Base-by-base conservation (phyloP, 306 rosid species). In the Ammopiptanthus mongolicus region DNA sequence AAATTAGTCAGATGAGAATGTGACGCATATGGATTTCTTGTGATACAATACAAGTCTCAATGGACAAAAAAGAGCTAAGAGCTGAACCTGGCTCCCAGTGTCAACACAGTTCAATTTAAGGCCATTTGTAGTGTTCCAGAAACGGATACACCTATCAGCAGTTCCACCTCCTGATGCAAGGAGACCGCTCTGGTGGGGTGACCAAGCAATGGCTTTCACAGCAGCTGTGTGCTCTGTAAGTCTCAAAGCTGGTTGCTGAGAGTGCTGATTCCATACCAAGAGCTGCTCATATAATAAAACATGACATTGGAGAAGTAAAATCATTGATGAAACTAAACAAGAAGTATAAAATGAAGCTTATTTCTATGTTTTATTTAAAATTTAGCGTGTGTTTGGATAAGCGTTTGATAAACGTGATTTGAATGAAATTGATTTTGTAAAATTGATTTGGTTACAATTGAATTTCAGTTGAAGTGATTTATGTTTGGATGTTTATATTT, bases 151-250 rank as follows among this genome's bases (percentile, higher is more conserved):
- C 85, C 98, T 80, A 81, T 96, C 99, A 5, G 99, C 98, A n/a
- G 99, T 96, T 67, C 99, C 99, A 14, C 99, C 99, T 1, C 99
- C 99, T 9, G 99, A 96, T 19, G 94, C 99, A 13, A 96, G 97
- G 75, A 96, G 94, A 73, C 88, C 41, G n/a, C 81, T 89, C 78
- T 96, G 99, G 72, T 96, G 99, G 39, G 99, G 98, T 17, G 99
- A 96, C 99, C 99, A 96, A 58, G 97, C 88, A 22, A 96, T 96
- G 81, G 99, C 99, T 86, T 96, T 96, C 50, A 96, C 98, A 1
- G 99, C 99, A 34, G 99, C 99, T 3, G 93, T 96, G 79, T 96
- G 99, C 77, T 96, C 97, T 0, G 97, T 96, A 5, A 96, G 87
- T 57, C 93, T 90, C 79, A 92, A 56, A 22, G 83, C 47, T 21